These are phyloP conservation scores for Pharnaceum exiguum DNA, from an alignment of 148 eudicot genomes.

Conservation along the genomic window DNA sequence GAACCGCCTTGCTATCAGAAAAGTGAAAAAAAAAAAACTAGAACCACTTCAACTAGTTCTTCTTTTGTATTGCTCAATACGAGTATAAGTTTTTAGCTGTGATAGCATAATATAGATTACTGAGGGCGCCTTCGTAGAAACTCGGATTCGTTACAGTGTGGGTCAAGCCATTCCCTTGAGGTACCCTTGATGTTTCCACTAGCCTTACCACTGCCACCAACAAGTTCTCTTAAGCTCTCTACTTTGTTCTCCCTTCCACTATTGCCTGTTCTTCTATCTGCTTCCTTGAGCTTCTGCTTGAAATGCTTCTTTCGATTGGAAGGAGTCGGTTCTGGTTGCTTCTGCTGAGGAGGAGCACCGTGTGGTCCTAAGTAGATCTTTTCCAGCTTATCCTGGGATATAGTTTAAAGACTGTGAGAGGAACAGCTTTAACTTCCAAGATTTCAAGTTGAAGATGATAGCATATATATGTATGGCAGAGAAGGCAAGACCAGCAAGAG, in stretches of 20 bases:
- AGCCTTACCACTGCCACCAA: slow-evolving; percentile 47
- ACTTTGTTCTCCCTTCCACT: slow-evolving; percentile 78
- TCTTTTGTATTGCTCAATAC: too few species aligned
- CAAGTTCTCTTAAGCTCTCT: slow-evolving; percentile 75
- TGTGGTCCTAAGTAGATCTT: slow-evolving; percentile 95
- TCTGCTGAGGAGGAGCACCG: slow-evolving; percentile 88
- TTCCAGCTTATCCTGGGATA: slow-evolving; percentile 55
- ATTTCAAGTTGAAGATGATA: neutral
- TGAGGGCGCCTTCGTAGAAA: slow-evolving; percentile 45
- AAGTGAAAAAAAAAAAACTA: too few species aligned
- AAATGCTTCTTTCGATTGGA: slow-evolving; percentile 73
- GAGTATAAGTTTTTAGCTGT: too few species aligned
- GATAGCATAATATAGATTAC: slow-evolving; percentile 19
- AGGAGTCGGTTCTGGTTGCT: slow-evolving; percentile 61
- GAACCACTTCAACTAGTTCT: too few species aligned
- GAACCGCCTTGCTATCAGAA: too few species aligned
- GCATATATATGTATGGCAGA: neutral
- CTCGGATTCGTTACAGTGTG: slow-evolving; percentile 85
- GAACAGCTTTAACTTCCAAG: neutral
- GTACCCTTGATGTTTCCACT: slow-evolving; percentile 39
- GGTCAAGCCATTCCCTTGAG: slow-evolving; percentile 88
- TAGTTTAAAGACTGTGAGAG: neutral
- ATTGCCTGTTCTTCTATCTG: slow-evolving; percentile 51
- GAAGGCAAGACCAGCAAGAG: neutral
- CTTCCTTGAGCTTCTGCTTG: slow-evolving; percentile 90